phyloP scores from a whole-genome alignment of 441 rosid species.

The Aquilaria agallochum region DNA sequence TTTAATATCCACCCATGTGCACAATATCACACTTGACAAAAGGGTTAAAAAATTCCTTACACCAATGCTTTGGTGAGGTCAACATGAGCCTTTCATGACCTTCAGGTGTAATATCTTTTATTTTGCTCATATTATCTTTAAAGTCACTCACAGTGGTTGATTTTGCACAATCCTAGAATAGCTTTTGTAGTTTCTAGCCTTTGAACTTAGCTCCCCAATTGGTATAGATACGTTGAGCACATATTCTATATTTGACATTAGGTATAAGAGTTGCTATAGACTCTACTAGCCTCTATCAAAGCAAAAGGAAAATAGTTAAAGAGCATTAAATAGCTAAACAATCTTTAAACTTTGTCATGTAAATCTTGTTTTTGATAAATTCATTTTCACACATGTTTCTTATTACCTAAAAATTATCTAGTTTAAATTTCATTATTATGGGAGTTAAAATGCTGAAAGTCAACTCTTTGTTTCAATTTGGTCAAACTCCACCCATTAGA shows the following conservation, averaged over 20 bases:
- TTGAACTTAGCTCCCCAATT: neutral
- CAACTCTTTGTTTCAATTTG: too few species aligned
- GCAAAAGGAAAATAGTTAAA: too few species aligned
- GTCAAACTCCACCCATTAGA: too few species aligned
- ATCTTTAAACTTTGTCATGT: too few species aligned
- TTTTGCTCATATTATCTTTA: too few species aligned
- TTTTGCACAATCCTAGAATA: too few species aligned
- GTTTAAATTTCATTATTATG: neutral
- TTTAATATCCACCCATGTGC: neutral
- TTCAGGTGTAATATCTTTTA: too few species aligned
- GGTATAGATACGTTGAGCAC: neutral
- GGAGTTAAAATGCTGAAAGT: neutral
- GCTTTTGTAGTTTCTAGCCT: neutral
- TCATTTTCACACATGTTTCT: too few species aligned
- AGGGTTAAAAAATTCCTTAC: neutral
- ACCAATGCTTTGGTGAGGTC: neutral
- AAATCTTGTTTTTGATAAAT: too few species aligned
- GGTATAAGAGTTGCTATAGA: neutral
- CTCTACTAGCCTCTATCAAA: neutral
- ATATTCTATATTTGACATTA: neutral
- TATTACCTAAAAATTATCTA: too few species aligned
- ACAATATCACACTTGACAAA: neutral
- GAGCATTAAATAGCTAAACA: too few species aligned
- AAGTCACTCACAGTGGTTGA: neutral
- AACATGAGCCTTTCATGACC: neutral